These are phyloP conservation scores for Lactifluus pinguis DNA, from an alignment of 768 basidiomycete genomes.

Conservation along the genomic window DNA sequence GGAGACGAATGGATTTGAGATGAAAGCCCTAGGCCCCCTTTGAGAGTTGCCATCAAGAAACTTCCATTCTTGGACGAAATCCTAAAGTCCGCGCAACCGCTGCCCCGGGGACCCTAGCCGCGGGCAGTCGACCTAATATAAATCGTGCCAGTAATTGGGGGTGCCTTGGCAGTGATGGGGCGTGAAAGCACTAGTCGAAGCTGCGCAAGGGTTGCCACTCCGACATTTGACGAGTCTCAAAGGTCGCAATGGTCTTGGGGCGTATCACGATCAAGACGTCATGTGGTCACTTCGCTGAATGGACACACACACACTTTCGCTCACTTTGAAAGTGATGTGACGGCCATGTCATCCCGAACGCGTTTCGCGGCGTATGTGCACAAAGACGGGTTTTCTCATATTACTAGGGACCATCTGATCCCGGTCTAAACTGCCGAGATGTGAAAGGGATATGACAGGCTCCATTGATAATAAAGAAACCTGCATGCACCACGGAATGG, in stretches of 20 bases:
- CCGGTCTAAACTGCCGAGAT: background rate
- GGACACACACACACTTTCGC: no score
- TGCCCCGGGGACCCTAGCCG: background rate
- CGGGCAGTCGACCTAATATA: background rate
- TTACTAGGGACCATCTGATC: background rate
- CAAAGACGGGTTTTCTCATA: background rate
- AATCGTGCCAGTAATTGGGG: background rate
- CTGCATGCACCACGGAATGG: background rate
- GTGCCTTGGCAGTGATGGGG: background rate
- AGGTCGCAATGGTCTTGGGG: background rate
- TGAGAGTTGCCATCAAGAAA: background rate
- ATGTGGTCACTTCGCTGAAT: background rate
- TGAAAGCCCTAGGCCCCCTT: no score
- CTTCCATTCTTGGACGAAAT: background rate
- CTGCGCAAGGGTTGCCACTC: background rate
- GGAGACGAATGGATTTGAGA: background rate
- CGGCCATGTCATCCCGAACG: no score
- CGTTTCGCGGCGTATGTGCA: background rate
- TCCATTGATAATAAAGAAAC: background rate
- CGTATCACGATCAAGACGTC: background rate
- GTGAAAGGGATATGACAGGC: background rate
- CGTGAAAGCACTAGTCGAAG: background rate
- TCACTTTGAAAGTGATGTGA: no score
- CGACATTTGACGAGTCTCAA: background rate
- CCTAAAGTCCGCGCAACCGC: background rate